Conservation (phyloP, 495 filamentous ascomycete genomes). For the Penicillium argentinense region DNA sequence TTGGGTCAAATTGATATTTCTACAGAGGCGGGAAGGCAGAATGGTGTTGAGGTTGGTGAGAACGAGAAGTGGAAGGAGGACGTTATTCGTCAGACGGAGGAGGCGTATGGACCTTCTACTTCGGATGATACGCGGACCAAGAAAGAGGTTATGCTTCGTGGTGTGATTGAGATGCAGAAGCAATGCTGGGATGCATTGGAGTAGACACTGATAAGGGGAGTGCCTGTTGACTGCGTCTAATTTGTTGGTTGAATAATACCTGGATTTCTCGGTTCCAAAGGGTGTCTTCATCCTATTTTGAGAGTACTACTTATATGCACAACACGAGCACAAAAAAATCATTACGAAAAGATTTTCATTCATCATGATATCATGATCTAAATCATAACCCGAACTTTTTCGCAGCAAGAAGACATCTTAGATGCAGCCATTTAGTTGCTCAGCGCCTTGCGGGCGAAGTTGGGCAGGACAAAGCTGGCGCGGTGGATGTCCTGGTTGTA, state of each 20-base stretch:
- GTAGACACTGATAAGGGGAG: too few species aligned
- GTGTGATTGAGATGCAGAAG: conserved; percentile 28
- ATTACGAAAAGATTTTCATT: conserved; percentile 1
- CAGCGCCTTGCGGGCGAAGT: conserved; percentile 82
- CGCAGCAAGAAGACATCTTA: conserved; percentile 21
- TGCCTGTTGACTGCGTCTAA: too few species aligned
- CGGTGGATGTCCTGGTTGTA: conserved; percentile 95
- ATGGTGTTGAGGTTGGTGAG: conserved; percentile 35
- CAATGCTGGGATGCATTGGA: conserved; percentile 4
- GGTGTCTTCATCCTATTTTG: too few species aligned
- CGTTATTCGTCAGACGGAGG: conserved; percentile 37
- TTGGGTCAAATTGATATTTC: conserved; percentile 40
- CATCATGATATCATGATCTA: conserved; percentile 3
- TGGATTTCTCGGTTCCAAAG: too few species aligned
- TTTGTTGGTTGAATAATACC: too few species aligned
- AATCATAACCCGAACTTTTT: conserved; percentile 11
- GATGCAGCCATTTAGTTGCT: conserved; percentile 27
- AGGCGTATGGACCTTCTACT: conserved; percentile 32
- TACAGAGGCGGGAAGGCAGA: conserved; percentile 29
- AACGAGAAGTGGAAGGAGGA: conserved; percentile 32
- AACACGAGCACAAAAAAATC: not conserved
- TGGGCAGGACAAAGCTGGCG: conserved; percentile 90
- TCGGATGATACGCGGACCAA: conserved; percentile 16
- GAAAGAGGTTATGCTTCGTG: conserved; percentile 33
- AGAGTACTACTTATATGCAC: not conserved